phyloP scores from a whole-genome alignment of 2,329 filamentous ascomycete species.

The Colletotrichum sojae region DNA sequence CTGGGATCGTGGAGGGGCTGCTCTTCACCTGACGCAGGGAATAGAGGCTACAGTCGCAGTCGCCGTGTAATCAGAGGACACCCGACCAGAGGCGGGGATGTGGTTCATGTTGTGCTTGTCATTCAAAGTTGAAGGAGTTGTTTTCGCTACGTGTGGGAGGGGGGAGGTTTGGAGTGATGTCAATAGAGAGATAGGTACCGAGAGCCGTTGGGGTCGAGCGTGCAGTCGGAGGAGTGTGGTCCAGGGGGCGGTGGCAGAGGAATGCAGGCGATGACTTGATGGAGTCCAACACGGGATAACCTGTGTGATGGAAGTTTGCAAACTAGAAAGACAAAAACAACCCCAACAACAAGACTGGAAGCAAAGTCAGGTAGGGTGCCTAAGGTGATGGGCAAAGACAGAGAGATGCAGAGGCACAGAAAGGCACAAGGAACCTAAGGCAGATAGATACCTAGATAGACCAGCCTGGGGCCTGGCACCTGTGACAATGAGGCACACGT shows the following conservation, averaged over 20 bases:
- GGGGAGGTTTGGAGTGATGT: not conserved
- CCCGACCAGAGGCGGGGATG: slow-evolving; percentile 52
- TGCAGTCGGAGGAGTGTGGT: not conserved
- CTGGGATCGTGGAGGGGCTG: slow-evolving; percentile 7
- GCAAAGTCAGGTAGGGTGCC: not conserved
- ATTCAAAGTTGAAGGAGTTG: slow-evolving; percentile 26
- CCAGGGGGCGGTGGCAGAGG: not conserved
- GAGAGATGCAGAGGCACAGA: not conserved
- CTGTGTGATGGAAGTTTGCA: slow-evolving; percentile 1
- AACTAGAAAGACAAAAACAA: slow-evolving; percentile 14
- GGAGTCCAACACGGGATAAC: not conserved
- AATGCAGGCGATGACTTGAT: slow-evolving; percentile 3
- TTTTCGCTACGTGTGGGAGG: slow-evolving; percentile 12
- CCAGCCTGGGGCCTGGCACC: too few species aligned
- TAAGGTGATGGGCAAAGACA: slow-evolving; percentile 11
- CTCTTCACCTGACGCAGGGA: slow-evolving; percentile 37
- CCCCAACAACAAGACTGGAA: slow-evolving; percentile 5
- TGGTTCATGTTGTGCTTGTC: slow-evolving; percentile 49
- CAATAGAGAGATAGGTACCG: not conserved
- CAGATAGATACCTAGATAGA: slow-evolving; percentile 8
- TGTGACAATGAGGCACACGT: slow-evolving; percentile 25
- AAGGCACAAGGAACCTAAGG: slow-evolving; percentile 7
- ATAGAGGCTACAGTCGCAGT: slow-evolving; percentile 45
- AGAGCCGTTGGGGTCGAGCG: not conserved
- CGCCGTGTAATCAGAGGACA: slow-evolving; percentile 52